Evolutionary conservation across 495 filamentous ascomycete genomes (phyloP).

Genomic region (Bombardia bombarda): DNA sequence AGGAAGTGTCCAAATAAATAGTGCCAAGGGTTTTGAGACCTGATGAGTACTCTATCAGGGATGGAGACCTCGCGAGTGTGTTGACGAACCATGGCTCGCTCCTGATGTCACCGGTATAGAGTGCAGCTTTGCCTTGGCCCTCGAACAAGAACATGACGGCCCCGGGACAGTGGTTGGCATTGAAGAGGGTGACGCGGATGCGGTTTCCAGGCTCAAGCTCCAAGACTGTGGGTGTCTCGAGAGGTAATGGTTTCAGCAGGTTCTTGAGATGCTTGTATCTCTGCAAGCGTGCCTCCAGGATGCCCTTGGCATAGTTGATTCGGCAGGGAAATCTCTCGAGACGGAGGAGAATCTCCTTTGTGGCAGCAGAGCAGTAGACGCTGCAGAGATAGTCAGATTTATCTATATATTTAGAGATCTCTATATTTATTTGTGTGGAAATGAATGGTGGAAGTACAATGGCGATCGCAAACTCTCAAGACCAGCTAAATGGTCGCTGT

Average conservation of each 20-base stretch:
- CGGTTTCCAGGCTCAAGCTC: slow-evolving; percentile 59
- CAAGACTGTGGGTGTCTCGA: slow-evolving; percentile 73
- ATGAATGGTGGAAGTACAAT: no score
- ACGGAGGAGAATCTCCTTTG: slow-evolving; percentile 66
- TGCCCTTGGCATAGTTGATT: slow-evolving; percentile 70
- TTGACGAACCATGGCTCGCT: slow-evolving; percentile 54
- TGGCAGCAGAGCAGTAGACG: slow-evolving; percentile 83
- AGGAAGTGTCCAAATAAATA: slow-evolving; percentile 85
- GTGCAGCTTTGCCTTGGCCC: slow-evolving; percentile 60
- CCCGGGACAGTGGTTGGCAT: slow-evolving; percentile 89
- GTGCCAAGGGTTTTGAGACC: slow-evolving; percentile 61
- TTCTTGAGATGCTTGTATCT: slow-evolving; percentile 69
- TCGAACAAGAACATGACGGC: slow-evolving; percentile 93
- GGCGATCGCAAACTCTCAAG: slow-evolving; percentile 68
- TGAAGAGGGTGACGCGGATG: slow-evolving; percentile 75
- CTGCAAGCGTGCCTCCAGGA: slow-evolving; percentile 60
- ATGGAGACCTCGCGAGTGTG: slow-evolving; percentile 56
- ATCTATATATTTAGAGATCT: no score
- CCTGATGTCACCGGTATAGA: slow-evolving; percentile 92
- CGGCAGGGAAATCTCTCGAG: slow-evolving; percentile 72
- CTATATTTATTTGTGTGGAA: no score
- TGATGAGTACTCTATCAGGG: slow-evolving; percentile 65
- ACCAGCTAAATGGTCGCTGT: slow-evolving; percentile 83
- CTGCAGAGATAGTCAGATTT: no score
- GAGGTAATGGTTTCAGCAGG: slow-evolving; percentile 69